Evolutionary conservation across 1,284 basidiomycete species (phyloP).

Genomic region (Ganoderma meredithae): DNA sequence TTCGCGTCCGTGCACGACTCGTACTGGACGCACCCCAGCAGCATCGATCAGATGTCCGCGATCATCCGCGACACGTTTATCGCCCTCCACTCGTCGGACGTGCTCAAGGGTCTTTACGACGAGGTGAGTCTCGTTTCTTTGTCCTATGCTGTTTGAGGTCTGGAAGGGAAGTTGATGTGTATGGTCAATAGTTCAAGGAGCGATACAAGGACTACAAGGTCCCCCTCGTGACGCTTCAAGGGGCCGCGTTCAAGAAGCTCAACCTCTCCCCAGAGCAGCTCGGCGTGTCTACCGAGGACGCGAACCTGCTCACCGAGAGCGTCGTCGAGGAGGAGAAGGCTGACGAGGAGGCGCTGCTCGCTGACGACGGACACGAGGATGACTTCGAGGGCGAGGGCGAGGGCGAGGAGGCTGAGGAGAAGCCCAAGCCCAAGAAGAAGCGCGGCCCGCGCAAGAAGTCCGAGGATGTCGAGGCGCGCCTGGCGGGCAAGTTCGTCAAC

Average conservation of each 20-base stretch:
- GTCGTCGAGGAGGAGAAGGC: slow-evolving; percentile 17
- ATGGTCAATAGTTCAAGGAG: slow-evolving; percentile 67
- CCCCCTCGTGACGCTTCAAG: slow-evolving; percentile 63
- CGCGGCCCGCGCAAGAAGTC: slow-evolving; percentile 16
- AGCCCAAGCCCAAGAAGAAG: slow-evolving; percentile 20
- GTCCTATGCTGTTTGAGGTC: not conserved
- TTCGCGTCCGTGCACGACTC: slow-evolving; percentile 99
- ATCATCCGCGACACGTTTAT: slow-evolving; percentile 96
- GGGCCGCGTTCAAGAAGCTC: slow-evolving; percentile 48
- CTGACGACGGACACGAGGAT: slow-evolving; percentile 14
- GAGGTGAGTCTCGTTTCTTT: slow-evolving; percentile 55
- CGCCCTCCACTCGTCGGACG: slow-evolving; percentile 87
- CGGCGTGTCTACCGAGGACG: slow-evolving; percentile 18
- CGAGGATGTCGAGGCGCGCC: slow-evolving; percentile 34
- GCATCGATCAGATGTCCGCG: slow-evolving; percentile 90
- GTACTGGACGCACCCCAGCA: slow-evolving; percentile 96
- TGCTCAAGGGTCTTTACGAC: slow-evolving; percentile 66
- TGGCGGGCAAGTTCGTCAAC: slow-evolving; percentile 69
- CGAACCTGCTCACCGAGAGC: slow-evolving; percentile 28
- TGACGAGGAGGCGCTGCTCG: slow-evolving; percentile 18
- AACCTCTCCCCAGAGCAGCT: slow-evolving; percentile 20
- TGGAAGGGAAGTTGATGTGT: slow-evolving; percentile 7
- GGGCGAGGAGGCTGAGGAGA: slow-evolving; percentile 31
- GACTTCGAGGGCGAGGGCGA: slow-evolving; percentile 29
- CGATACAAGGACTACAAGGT: slow-evolving; percentile 83